Conservation (phyloP, 2,329 filamentous ascomycete species). For the Cercospora berteroae region DNA sequence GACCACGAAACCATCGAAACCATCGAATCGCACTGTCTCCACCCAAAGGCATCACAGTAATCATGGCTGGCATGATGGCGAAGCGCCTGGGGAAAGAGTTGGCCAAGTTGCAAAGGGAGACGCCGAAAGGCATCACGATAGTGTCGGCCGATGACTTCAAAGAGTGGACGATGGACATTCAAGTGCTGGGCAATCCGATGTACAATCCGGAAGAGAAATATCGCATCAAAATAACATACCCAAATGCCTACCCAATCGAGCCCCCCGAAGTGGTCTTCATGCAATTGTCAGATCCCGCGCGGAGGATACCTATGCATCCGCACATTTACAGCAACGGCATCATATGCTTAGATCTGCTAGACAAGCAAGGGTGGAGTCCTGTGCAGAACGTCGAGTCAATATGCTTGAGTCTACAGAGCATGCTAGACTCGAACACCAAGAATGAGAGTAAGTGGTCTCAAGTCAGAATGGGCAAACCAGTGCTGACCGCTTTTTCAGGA, state of each 20-base stretch:
- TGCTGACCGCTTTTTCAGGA: constrained; percentile 20
- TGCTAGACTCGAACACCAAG: constrained; percentile 92
- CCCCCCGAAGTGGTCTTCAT: constrained; percentile 92
- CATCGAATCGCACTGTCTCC: neutral
- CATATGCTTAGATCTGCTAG: constrained; percentile 93
- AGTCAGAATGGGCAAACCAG: neutral
- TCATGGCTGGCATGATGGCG: constrained; percentile 37
- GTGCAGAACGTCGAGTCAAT: constrained; percentile 97
- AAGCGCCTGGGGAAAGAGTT: constrained; percentile 54
- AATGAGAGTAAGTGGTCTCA: constrained; percentile 64
- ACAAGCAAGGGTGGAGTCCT: constrained; percentile 85
- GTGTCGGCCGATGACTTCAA: constrained; percentile 78
- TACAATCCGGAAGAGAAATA: constrained; percentile 73
- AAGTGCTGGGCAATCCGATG: constrained; percentile 89
- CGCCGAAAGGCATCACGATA: constrained; percentile 70
- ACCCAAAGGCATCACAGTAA: constrained; percentile 1
- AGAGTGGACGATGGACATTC: constrained; percentile 90
- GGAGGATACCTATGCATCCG: constrained; percentile 84
- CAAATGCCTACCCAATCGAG: constrained; percentile 85
- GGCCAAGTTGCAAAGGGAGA: constrained; percentile 56
- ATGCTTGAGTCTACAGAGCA: constrained; percentile 96
- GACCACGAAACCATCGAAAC: neutral
- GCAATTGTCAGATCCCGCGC: constrained; percentile 52
- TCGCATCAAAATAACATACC: constrained; percentile 84
- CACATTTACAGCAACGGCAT: constrained; percentile 99